Base-by-base conservation (phyloP, 2,329 filamentous ascomycete genomes). In the Cyanodermella asteris region DNA sequence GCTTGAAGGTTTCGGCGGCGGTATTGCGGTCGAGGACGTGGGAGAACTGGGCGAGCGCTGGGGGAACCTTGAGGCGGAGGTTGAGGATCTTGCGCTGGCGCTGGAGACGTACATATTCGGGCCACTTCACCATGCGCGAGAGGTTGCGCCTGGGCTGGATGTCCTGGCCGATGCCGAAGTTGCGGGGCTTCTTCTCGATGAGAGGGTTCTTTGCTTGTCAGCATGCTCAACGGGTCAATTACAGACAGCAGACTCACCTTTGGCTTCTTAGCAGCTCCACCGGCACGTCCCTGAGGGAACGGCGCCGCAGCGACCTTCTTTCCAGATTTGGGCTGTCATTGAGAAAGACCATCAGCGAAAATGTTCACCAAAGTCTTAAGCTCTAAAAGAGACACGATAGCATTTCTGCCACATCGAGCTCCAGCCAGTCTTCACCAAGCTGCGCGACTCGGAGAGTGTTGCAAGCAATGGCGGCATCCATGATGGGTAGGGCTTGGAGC, bases 111-210 rank as follows among this genome's bases (percentile, higher is more conserved):
- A 97, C 76, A 61, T 94, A 94, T 64, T 90, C 80, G 55, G 87
- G 87, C 87, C 87, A 97, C 69, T 87, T 90, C 50, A 97, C 82
- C 80, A 97, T 93, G 56, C 81, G 81, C 45, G 75, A 80, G 36
- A 91, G 68, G 66, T 97, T 94, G 53, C 82, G 77, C 53, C 69
- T 71, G 47, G 84, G 82, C 64, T 94, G 87, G 59, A 94, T 81
- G 61, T 93, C 84, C 69, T 94, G 82, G 53, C 87, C 87, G 53
- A 97, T 91, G 53, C 84, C 87, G 59, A 70, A 97, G 80, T 97
- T 97, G 52, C 77, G 77, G 47, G 80, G 61, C 46, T 82, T 78
- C 69, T 87, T 91, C 80, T 97, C 87, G 59, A 97, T 72, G 53
- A 97, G 82, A 55, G 87, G 87, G 73, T 94, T 97, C 87, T 97